Conservation (phyloP, 2,329 filamentous ascomycete genomes). For the Furcasterigmium furcatum region DNA sequence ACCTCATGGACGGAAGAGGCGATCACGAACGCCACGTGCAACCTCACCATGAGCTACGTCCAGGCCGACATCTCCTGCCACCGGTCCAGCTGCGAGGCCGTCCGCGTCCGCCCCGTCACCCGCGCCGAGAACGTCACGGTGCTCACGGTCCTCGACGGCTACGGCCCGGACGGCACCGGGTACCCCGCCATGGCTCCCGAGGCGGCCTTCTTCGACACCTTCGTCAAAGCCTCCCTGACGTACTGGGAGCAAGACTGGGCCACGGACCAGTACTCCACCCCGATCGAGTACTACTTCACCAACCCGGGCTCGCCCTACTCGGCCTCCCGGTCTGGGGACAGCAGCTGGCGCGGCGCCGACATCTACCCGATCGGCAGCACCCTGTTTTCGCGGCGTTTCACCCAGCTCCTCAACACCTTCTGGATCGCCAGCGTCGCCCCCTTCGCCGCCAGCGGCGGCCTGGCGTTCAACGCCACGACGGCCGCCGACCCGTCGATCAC, state of each 20-base stretch:
- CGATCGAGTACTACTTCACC: slow-evolving; percentile 4
- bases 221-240: neutral
- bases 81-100: neutral
- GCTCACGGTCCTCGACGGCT: neutral
- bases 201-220: neutral
- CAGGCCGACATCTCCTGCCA: slow-evolving; percentile 4
- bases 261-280: neutral
- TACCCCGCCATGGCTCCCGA: neutral
- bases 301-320: slow-evolving; percentile 1
- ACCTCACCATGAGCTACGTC: neutral
- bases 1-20: neutral
- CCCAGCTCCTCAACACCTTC: slow-evolving; percentile 5
- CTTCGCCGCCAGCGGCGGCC: neutral
- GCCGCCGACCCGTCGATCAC: neutral
- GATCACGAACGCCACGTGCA: slow-evolving; percentile 1
- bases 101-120: neutral
- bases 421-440: slow-evolving; percentile 4
- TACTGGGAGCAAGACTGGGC: neutral
- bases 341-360: neutral
- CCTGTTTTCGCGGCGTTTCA: neutral
- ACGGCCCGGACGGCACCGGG: neutral
- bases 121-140: neutral
- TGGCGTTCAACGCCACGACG: neutral
- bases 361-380: neutral
- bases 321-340: neutral